A percentile compares a stretch with the other conserved stretches of the same genome.
phyloP scores from a whole-genome alignment of 768 basidiomycete species.

The Leccinum boreale region DNA sequence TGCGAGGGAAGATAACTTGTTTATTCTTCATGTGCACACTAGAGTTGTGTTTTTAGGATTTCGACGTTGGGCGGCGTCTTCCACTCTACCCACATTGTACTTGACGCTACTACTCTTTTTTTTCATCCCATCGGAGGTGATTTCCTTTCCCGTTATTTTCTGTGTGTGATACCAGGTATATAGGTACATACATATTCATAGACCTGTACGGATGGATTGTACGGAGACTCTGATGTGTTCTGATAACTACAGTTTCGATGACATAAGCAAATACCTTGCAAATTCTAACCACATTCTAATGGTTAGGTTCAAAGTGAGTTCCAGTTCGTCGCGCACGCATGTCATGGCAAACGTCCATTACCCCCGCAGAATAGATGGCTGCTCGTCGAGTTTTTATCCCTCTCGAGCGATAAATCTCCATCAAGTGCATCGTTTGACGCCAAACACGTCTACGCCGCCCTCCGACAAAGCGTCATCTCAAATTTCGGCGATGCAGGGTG shows the following conservation, averaged over 20 bases:
- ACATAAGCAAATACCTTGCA: slow-evolving; percentile 8
- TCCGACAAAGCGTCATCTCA: too few relatives aligned
- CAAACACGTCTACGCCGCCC: slow-evolving; percentile 61
- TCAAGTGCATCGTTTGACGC: slow-evolving; percentile 40
- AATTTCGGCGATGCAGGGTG: too few relatives aligned
- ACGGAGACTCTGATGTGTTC: background rate
- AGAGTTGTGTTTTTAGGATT: background rate
- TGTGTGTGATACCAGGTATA: slow-evolving; percentile 6
- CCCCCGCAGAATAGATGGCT: slow-evolving; percentile 76
- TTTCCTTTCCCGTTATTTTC: background rate
- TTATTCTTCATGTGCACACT: background rate
- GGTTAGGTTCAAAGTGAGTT: slow-evolving; percentile 63
- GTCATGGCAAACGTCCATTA: background rate
- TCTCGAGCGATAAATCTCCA: slow-evolving; percentile 22
- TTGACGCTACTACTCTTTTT: background rate
- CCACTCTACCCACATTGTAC: too few relatives aligned
- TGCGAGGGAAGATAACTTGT: background rate
- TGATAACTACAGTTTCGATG: background rate
- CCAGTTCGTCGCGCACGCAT: background rate
- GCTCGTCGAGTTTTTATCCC: slow-evolving; percentile 75
- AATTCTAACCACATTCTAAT: slow-evolving; percentile 17
- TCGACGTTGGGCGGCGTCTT: background rate
- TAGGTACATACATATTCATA: background rate
- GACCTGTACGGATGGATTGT: background rate
- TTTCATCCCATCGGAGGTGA: background rate